Base-by-base conservation (phyloP, 2,329 filamentous ascomycete genomes). In the Pseudogymnoascus sp. region DNA sequence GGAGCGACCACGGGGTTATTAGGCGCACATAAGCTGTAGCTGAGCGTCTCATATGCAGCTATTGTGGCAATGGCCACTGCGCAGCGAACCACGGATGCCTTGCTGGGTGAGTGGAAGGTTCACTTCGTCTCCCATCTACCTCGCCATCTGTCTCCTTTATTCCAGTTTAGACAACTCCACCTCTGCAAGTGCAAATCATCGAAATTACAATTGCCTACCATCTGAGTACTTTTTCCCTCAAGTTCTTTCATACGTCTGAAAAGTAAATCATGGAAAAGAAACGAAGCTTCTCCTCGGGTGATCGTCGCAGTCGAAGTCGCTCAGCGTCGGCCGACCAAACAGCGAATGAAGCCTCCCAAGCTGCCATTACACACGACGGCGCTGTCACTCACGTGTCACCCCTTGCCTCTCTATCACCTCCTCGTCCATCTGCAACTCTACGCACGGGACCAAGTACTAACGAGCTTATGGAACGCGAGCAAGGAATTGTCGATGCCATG, bases 401-500 rank as follows among this genome's bases (percentile, higher is more conserved):
- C 50, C 50, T 57, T 15, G 17, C 11, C 21, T 17, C 28, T 33
- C 6, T 28, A 9, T 3, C 28, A 8, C 10, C 50, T 33, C 17
- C 35, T 21, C 28, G 10, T 35, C 21, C 50, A 57, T 15, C 28
- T 7, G 10, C 3, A 10, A 7, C 13, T 21, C 3, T 17, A 13
- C 28, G 26, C 17, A 57, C 17, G 28, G 28, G 50, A 38, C 66
- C 23, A 26, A 33, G 47, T 17, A 50, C 67, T 67, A 63, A 70
- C 64, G 31, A 10, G 19, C 59, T 69, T 21, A 8, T 70, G 82
- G 80, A 82, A 64, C 77, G 78, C 35, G 76, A 82, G 65, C 73
- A 80, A 36, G 74, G 74, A 61, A 73, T 75, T 44, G 75, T 82
- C 17, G 80, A 80, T 50, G 74, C 75, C 35, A 75, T 82, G 64